A percentile compares a stretch with the other conserved stretches of the same genome.
phyloP scores from a whole-genome alignment of 495 filamentous ascomycete species.

The Filosporella fistucella region DNA sequence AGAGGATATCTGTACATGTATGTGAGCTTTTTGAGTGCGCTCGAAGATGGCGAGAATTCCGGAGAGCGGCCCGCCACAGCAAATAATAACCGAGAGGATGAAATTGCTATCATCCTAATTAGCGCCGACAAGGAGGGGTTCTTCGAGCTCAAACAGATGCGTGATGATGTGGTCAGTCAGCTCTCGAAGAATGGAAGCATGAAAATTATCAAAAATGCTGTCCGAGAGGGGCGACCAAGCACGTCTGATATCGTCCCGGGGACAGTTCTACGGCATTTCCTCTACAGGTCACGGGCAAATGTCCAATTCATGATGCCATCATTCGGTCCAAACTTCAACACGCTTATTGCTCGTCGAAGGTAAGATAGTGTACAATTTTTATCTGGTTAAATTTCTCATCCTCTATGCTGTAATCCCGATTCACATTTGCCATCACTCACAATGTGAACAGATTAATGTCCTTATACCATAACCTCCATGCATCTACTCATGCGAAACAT shows the following conservation, averaged over 20 bases:
- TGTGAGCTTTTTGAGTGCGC: constrained; percentile 73
- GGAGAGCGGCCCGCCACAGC: constrained; percentile 14
- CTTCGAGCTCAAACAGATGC: constrained; percentile 82
- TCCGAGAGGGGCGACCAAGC: constrained; percentile 62
- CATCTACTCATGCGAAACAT: constrained; percentile 76
- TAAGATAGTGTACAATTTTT: constrained; percentile 27
- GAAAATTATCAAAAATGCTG: constrained; percentile 66
- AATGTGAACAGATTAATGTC: constrained; percentile 58
- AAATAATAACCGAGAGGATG: constrained; percentile 44
- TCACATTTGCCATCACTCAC: background rate
- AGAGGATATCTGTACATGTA: constrained; percentile 99
- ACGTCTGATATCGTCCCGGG: constrained; percentile 74
- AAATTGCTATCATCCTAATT: constrained; percentile 88
- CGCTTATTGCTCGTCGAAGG: constrained; percentile 60
- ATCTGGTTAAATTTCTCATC: background rate
- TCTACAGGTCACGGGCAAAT: constrained; percentile 90
- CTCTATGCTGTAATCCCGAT: background rate
- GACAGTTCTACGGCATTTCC: constrained; percentile 78
- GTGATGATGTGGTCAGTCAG: constrained; percentile 69
- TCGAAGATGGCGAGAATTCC: constrained; percentile 11
- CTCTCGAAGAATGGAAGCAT: constrained; percentile 73
- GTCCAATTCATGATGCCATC: constrained; percentile 94
- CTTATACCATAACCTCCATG: constrained; percentile 79
- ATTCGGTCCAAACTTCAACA: constrained; percentile 66
- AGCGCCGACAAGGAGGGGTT: constrained; percentile 90